Conservation (phyloP, 1,139 yeast genomes). For the Suhomyces atakaporum region DNA sequence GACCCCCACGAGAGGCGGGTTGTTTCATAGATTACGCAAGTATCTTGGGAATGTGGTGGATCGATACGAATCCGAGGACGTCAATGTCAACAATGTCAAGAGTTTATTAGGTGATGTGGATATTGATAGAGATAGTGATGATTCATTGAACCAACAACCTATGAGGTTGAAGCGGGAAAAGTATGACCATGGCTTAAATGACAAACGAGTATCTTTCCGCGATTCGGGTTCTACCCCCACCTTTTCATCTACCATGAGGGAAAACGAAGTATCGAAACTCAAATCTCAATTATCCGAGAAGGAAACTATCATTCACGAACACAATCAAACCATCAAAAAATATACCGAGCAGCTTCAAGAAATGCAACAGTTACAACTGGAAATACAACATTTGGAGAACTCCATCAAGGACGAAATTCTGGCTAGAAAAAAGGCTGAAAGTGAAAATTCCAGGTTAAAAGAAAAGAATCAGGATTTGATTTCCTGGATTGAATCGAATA, state of each 20-base stretch:
- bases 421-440: too few species aligned
- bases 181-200: background rate
- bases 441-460: background rate
- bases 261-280: background rate
- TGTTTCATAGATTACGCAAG: constrained; percentile 12
- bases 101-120: constrained; percentile 5
- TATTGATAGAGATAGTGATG: too few species aligned
- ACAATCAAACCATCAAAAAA: background rate
- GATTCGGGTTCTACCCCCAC: too few species aligned
- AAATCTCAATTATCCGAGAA: constrained; percentile 4
- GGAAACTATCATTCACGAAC: background rate
- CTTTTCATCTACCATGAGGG: too few species aligned
- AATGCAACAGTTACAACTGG: background rate
- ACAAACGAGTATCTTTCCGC: background rate
- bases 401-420: background rate
- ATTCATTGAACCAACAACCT: too few species aligned
- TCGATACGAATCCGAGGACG: constrained; percentile 12
- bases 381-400: background rate
- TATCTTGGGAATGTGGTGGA: constrained; percentile 14
- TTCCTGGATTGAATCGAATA: background rate
- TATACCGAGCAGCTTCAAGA: background rate
- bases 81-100: constrained; percentile 12
- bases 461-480: constrained; percentile 1
- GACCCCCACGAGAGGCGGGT: constrained; percentile 2
- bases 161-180: background rate